Base-by-base conservation (phyloP, 345 rosid genomes). In the Noccaea caerulescens region DNA sequence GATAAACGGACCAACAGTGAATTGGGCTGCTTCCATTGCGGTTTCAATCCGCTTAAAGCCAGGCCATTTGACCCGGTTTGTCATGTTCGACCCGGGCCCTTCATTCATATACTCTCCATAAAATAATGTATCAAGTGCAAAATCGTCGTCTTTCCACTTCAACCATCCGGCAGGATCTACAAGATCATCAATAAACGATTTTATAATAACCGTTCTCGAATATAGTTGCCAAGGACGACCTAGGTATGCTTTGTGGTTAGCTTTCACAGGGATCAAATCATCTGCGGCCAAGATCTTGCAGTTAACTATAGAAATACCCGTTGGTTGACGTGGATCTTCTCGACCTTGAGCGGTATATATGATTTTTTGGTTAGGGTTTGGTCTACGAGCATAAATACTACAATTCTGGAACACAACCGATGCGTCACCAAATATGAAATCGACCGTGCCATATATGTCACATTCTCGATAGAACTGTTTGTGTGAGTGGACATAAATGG, bases 391-490 rank as follows among this genome's bases (percentile, higher is more conserved):
- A 7, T 86, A 92, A 1, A 89, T 43, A 71, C 77, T 87, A 83
- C 98, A 87, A 47, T 75, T 77, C 10, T 92, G 96, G 77, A 92
- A 75, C 7, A 89, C 90, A 6, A 62, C 96, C 0, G 92, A 86
- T 0, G 92, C 93, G 27, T 92, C 82, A n/a, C 96, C 98, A 7
- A 89, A 92, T 25, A 92, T 72, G 79, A 86, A 83, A 58, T 92
- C 96, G 0, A 92, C 9, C 0, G 96, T 92, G 14, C 93, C 98
- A 32, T 85, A 92, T 0, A 89, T 50, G 69, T 87, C 86, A 25
- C 98, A 89, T 4, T 92, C 88, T 1, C 96, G 81, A n/a, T 82
- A 92, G 62, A 92, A 92, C 54, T 92, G 98, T 3, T 92, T 78
- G 33, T 82, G 87, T 47, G 90, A 86, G 64, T 89, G 98, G 32